Conservation (phyloP, 805 yeast genomes). For the Candida ovalis region DNA sequence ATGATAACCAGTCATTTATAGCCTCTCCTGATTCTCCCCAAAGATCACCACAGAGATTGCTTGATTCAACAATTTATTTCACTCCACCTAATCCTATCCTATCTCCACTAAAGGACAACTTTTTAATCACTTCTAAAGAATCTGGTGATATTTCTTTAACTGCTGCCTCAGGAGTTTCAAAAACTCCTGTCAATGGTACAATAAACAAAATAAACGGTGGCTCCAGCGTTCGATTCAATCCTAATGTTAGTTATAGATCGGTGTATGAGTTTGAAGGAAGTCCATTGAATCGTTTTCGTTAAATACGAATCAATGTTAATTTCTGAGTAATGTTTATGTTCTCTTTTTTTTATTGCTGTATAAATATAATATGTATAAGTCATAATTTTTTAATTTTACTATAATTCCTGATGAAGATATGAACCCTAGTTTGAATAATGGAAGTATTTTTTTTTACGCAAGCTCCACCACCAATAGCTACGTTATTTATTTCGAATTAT, state of each 20-base stretch:
- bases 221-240: conserved; percentile 28
- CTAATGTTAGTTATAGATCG: conserved; percentile 27
- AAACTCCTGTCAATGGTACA: not conserved
- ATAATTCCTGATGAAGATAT: too few species aligned
- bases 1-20: not conserved
- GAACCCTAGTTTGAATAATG: too few species aligned
- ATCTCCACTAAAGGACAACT: not conserved
- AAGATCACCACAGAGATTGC: conserved; percentile 12
- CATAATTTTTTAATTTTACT: too few species aligned
- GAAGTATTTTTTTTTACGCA: too few species aligned
- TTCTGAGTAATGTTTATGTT: not conserved
- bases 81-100: conserved; percentile 16
- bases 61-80: conserved; percentile 20
- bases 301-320: too few species aligned
- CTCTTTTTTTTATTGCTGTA: not conserved
- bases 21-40: conserved; percentile 3
- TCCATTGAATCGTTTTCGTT: conserved; percentile 14
- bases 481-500: too few species aligned
- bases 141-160: not conserved
- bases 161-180: not conserved
- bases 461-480: too few species aligned
- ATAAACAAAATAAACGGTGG: not conserved
- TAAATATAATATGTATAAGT: too few species aligned
- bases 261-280: conserved; percentile 15
- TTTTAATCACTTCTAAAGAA: not conserved